Percentiles rank a stretch among this genome's conserved stretches.
phyloP scores from a whole-genome alignment of 106 monocot genomes.

The Apostasia ramifera region DNA sequence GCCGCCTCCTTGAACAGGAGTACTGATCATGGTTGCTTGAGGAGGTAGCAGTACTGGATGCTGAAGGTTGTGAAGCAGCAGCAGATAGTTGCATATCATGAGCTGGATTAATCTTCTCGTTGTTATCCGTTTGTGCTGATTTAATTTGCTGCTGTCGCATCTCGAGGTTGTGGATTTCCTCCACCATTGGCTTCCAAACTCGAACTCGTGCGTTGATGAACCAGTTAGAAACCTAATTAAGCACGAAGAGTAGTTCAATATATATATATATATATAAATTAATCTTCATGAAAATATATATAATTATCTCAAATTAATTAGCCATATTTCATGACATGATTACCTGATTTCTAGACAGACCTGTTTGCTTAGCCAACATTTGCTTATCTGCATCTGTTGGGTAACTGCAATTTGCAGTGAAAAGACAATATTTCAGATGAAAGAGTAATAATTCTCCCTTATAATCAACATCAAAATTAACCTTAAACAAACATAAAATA shows the following conservation, averaged over 20 bases:
- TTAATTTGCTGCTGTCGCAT: constrained; percentile 11
- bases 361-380: constrained; percentile 81
- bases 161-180: constrained; percentile 51
- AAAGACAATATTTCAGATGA: background rate
- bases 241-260: no score
- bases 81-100: no score
- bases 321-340: no score
- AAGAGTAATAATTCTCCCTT: background rate
- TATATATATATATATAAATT: background rate
- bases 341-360: constrained; percentile 90
- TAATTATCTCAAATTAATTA: no score
- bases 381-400: constrained; percentile 85
- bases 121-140: background rate
- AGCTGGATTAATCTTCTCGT: background rate
- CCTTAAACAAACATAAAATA: no score
- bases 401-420: constrained; percentile 35
- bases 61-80: constrained; percentile 3
- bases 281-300: no score
- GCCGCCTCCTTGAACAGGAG: constrained; percentile 10
- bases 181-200: constrained; percentile 69
- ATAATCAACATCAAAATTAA: background rate
- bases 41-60: constrained; percentile 7
- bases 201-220: constrained; percentile 64
- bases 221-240: constrained; percentile 56
- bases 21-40: constrained; percentile 15